phyloP scores from a whole-genome alignment of 768 basidiomycete genomes.

The Sporobolomyces roseus region DNA sequence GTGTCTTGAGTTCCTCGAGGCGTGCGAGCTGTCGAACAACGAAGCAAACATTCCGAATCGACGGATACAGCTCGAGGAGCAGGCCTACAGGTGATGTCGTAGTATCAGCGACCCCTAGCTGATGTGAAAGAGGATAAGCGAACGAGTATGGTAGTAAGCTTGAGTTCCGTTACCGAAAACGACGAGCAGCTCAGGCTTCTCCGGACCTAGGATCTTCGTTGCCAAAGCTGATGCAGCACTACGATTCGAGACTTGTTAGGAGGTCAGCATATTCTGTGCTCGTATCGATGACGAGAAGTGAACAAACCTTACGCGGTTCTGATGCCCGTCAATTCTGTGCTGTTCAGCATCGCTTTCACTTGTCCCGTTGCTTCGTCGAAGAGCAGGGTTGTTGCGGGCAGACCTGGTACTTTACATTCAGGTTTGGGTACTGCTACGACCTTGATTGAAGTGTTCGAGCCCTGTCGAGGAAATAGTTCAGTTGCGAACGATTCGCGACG shows the following conservation, averaged over 20 bases:
- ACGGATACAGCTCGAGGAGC: conserved; percentile 39
- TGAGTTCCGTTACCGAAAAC: conserved; percentile 40
- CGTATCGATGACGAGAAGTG: neutral
- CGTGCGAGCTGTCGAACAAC: conserved; percentile 13
- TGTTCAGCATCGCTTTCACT: conserved; percentile 36
- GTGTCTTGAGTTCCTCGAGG: neutral
- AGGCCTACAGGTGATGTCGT: conserved; percentile 20
- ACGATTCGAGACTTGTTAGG: neutral
- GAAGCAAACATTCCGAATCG: conserved; percentile 17
- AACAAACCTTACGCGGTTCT: conserved; percentile 40
- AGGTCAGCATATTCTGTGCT: too few species aligned
- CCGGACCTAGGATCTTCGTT: conserved; percentile 13
- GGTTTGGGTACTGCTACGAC: conserved; percentile 40
- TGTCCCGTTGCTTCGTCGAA: conserved; percentile 40
- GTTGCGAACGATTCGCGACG: neutral
- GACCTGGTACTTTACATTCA: conserved; percentile 8
- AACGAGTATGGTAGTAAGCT: conserved; percentile 37
- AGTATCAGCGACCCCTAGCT: conserved; percentile 1
- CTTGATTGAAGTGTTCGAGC: conserved; percentile 37
- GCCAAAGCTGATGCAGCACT: conserved; percentile 38
- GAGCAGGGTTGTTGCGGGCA: conserved; percentile 41
- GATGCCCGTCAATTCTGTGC: conserved; percentile 41
- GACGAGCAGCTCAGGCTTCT: conserved; percentile 21
- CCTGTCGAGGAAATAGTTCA: neutral
- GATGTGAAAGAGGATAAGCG: neutral